Evolutionary conservation across 73 alveolate species (phyloP), one percentile per base, ranked within the genome.

Genomic region (Paramecium sexaurelia): DNA sequence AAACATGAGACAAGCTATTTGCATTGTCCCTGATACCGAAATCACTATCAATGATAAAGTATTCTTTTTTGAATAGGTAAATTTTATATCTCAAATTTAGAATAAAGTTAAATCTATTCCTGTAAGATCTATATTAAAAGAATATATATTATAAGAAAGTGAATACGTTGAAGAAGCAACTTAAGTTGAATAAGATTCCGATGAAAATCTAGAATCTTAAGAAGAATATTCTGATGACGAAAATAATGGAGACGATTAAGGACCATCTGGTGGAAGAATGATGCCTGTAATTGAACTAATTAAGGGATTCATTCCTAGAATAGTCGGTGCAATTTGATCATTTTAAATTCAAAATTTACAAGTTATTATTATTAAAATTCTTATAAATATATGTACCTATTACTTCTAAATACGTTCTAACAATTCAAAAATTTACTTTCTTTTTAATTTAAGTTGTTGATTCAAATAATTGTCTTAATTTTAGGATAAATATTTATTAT

Each of bases 261-360:
- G 56, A 19, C 86, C 86, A 0, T 20, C 37, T 10, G 86, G 86
- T 35, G 86, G 86, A 35, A 32, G 86, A 32, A 71, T 35, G 56
- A 71, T 71, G 55, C 86, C 86, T 6, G 56, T 71, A 71, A 37
- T 71, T 35, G 86, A 71, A 71, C 86, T 71, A 10, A 37, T 71
- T 36, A 71, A 71, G 17, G 86, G 86, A 71, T 71, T 71, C 24
- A 71, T 71, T 35, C 86, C 86, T 36, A 71, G 61, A 71, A 8
- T 26, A 11, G 83, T 61, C 11, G 43, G 83, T 32, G 43, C 83
- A 61, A 29, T 61, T 29, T 61, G 83, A 61, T 17, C 83, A 61
- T 61, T 61, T 29, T 29, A 61, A 61, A 61, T 61, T 61, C 83
- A 61, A 61, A 61, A 61, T 5, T 51, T 51, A 51, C 67, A 51